Evolutionary conservation across 139 green algal species (phyloP), one percentile per base, ranked within the genome.

Genomic region (Mesotaenium endlicherianum): DNA sequence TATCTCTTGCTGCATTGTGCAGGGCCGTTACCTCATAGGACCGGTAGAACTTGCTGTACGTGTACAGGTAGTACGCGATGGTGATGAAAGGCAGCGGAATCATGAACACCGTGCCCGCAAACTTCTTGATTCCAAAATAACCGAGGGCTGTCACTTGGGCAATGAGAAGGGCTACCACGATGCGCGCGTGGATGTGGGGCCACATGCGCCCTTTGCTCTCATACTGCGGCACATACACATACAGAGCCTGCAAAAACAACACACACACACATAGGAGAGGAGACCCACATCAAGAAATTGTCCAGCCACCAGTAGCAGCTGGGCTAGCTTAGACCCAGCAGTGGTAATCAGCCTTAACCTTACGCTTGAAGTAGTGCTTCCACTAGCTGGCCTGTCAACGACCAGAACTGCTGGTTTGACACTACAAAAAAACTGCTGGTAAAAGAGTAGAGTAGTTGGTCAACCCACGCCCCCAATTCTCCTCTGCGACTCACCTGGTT

Each of bases 121-220:
- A 82, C 71, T 80, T 36, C 36, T 84, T 85, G 26, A 86, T 86
- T 11, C 80, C 80, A 3, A 86, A 78, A 69, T 85, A 86, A 20
- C 82, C 82, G 30, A 88, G 40, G 14, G 83, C 3, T 4, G 82
- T 88, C 16, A 88, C 34, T 20, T 88, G 82, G 3, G 59, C 30
- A 16, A 85, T 58, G 34, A 88, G 20, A 26, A 88, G 75, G 11
- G 82, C 44, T 4, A 50, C 82, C 1, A 88, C 16, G 39, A 88
- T 82, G 55, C 77, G 76, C 6, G 36, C 39, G 17, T 81, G 58
- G 1, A 88, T 82, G 20, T 80, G 43, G 11, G 82, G 82, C 3
- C 50, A 34, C 50, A 64, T 26, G 50, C 50, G 20, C 20, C 20
- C 50, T 20, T 64, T 64, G 20, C 26, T 64, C 26, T 64, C 50